Evolutionary conservation across 371 early-diverging fungal genomes (phyloP).

Genomic region (Saksenaea oblongispora): DNA sequence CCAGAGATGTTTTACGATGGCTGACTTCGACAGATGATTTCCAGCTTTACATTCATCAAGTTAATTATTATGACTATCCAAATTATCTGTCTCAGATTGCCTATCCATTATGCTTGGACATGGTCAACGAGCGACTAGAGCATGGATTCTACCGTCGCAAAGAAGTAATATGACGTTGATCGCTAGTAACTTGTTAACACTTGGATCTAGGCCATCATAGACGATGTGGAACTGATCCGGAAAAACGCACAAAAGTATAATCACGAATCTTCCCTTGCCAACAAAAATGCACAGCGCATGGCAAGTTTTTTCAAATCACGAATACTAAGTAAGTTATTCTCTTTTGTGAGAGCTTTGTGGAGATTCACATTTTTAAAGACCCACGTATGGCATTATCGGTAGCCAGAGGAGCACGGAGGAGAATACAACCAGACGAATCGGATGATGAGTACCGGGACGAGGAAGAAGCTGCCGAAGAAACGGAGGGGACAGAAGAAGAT

Average conservation of each 20-base stretch:
- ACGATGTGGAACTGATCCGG: conserved; percentile 66
- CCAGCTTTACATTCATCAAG: conserved; percentile 64
- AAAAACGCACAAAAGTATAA: conserved; percentile 73
- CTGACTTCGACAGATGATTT: conserved; percentile 47
- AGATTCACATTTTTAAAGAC: too few relatives aligned
- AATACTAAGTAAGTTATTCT: conserved; percentile 37
- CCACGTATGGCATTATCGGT: conserved; percentile 44
- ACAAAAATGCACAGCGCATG: conserved; percentile 58
- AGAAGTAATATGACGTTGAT: conserved; percentile 31
- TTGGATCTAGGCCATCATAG: conserved; percentile 53
- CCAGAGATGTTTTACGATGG: conserved; percentile 37
- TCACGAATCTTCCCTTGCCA: conserved; percentile 59
- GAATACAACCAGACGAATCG: conserved; percentile 36
- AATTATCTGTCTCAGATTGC: conserved; percentile 67
- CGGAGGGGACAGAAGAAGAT: conserved; percentile 34
- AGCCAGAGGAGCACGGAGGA: conserved; percentile 33
- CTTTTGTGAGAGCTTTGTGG: background rate
- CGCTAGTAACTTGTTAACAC: background rate
- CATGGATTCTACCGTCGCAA: conserved; percentile 65
- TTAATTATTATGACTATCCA: conserved; percentile 66
- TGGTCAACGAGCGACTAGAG: conserved; percentile 55
- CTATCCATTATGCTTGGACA: conserved; percentile 71
- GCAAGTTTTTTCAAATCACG: conserved; percentile 59
- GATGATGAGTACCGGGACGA: conserved; percentile 50
- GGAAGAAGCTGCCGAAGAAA: conserved; percentile 24